Percentiles rank a stretch among this genome's conserved stretches.
phyloP scores from a whole-genome alignment of 768 basidiomycete species.

The Suillus brevipes region DNA sequence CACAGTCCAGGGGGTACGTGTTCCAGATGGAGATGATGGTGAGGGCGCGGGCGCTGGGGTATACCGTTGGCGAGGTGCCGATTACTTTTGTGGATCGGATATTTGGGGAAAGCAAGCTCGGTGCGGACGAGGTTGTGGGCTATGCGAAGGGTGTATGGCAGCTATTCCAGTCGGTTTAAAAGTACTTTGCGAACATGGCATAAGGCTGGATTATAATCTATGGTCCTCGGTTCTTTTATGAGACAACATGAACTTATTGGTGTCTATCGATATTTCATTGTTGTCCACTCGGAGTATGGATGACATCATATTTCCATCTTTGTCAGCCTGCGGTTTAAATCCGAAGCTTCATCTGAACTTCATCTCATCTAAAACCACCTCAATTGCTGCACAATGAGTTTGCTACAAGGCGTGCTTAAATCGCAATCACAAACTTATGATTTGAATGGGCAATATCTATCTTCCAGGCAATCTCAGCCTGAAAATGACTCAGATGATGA shows the following conservation, averaged over 20 bases:
- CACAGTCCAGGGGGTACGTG: conserved; percentile 87
- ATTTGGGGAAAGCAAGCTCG: conserved; percentile 91
- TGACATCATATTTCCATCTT: conserved; percentile 12
- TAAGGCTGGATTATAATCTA: neutral
- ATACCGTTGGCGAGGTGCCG: conserved; percentile 86
- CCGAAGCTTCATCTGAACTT: neutral
- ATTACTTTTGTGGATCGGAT: conserved; percentile 95
- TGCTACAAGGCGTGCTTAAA: conserved; percentile 69
- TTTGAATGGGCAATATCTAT: conserved; percentile 22
- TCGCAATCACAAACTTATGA: conserved; percentile 38
- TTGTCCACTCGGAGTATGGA: neutral
- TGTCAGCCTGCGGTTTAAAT: conserved; percentile 3
- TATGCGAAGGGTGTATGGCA: conserved; percentile 86
- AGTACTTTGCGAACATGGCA: neutral
- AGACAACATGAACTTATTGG: neutral
- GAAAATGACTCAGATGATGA: conserved; percentile 66
- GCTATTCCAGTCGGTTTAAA: conserved; percentile 71
- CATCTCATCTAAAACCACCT: conserved; percentile 8
- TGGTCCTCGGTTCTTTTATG: neutral
- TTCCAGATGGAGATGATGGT: conserved; percentile 99
- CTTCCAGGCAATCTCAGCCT: conserved; percentile 11
- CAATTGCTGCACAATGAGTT: conserved; percentile 50
- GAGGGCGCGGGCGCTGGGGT: conserved; percentile 79
- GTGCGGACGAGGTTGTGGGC: conserved; percentile 83
- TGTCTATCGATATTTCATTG: neutral